Conservation (phyloP, 2,329 filamentous ascomycete genomes). For the Ceratocystis huliohia region DNA sequence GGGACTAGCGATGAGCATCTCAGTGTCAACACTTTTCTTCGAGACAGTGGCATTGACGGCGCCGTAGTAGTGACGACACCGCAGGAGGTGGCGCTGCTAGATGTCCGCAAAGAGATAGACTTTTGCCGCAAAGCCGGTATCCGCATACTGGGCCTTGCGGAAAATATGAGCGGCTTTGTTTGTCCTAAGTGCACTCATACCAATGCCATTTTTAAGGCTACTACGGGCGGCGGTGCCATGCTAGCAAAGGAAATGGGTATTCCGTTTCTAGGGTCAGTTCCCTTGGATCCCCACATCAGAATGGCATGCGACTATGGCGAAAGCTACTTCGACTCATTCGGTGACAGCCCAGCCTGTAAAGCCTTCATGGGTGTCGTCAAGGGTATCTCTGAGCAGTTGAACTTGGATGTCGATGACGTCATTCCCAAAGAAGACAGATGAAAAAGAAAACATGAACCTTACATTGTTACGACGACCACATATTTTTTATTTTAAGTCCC, state of each 20-base stretch:
- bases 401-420: constrained; percentile 45
- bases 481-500: neutral
- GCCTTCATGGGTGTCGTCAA: constrained; percentile 73
- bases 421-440: constrained; percentile 30
- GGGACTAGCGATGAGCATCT: constrained; percentile 94
- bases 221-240: constrained; percentile 71
- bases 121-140: constrained; percentile 95
- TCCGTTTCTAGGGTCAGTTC: constrained; percentile 78
- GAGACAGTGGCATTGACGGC: constrained; percentile 83
- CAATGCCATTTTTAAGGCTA: constrained; percentile 78
- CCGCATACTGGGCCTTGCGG: constrained; percentile 72
- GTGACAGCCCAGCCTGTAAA: constrained; percentile 78
- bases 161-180: constrained; percentile 97
- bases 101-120: constrained; percentile 94
- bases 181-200: constrained; percentile 79
- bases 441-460: constrained; percentile 22
- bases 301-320: constrained; percentile 97
- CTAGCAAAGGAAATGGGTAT: constrained; percentile 78
- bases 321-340: constrained; percentile 89
- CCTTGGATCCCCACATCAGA: constrained; percentile 82
- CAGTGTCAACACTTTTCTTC: constrained; percentile 81
- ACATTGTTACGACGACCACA: neutral
- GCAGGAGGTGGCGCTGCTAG: constrained; percentile 81
- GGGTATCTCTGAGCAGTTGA: constrained; percentile 53
- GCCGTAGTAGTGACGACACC: constrained; percentile 89